phyloP scores from a whole-genome alignment of 106 monocot species.

The Platanthera zijinensis region DNA sequence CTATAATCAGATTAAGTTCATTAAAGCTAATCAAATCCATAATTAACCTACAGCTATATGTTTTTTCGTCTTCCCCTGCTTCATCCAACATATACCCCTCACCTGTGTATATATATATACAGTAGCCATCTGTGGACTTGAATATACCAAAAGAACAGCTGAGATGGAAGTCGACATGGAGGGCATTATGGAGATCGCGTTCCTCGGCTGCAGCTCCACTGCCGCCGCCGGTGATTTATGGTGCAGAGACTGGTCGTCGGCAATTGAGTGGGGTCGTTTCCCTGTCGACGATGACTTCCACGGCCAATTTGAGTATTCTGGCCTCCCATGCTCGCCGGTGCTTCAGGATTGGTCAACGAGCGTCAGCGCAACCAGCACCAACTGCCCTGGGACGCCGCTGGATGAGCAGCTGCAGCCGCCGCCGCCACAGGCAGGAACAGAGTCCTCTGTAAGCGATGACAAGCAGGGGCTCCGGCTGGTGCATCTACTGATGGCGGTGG shows the following conservation, averaged over 20 bases:
- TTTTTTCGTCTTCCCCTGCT: not conserved
- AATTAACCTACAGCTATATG: not conserved
- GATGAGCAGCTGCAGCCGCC: not conserved
- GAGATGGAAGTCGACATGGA: conserved; percentile 25
- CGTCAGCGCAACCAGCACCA: not conserved
- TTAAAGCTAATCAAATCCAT: not conserved
- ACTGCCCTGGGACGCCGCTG: not conserved
- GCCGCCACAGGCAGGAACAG: not conserved
- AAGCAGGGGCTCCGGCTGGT: conserved; percentile 37
- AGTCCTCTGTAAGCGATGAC: not conserved
- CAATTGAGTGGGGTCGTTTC: conserved; percentile 24
- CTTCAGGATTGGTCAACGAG: not conserved
- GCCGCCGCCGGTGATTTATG: conserved; percentile 8
- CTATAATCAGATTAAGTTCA: not conserved
- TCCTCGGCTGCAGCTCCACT: conserved; percentile 32
- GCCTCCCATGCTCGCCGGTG: conserved; percentile 13
- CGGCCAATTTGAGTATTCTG: conserved; percentile 15
- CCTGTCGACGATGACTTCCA: conserved; percentile 11
- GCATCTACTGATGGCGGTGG: conserved; percentile 50
- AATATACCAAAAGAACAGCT: not conserved
- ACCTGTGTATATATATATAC: not conserved
- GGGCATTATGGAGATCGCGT: conserved; percentile 4
- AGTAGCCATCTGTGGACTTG: not conserved
- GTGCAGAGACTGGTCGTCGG: conserved; percentile 16
- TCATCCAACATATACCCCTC: not conserved